Conservation (phyloP, 768 basidiomycete species). For the Mycena venus region DNA sequence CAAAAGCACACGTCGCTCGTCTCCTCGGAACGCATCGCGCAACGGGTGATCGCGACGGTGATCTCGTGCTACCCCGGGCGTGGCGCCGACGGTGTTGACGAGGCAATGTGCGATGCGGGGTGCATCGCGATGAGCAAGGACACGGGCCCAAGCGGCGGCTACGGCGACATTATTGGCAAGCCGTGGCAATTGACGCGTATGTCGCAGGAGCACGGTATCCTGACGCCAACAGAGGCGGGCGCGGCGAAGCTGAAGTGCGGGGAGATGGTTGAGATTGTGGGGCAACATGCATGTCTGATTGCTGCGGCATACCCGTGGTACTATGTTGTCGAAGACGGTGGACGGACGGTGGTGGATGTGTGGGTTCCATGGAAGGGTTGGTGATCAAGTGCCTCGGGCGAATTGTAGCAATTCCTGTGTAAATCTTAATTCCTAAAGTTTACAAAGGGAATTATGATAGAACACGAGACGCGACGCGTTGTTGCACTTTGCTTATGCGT, state of each 20-base stretch:
- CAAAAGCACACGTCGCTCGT: slow-evolving; percentile 83
- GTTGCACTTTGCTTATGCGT: background rate
- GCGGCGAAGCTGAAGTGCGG: slow-evolving; percentile 64
- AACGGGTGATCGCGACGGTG: slow-evolving; percentile 78
- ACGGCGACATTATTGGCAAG: slow-evolving; percentile 78
- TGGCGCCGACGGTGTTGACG: slow-evolving; percentile 70
- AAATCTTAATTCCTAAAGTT: too few relatives aligned
- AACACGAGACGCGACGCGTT: slow-evolving; percentile 1
- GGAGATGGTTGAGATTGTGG: slow-evolving; percentile 77
- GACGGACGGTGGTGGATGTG: slow-evolving; percentile 76
- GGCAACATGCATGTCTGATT: slow-evolving; percentile 90
- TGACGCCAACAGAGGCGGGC: slow-evolving; percentile 55
- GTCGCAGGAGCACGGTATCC: slow-evolving; percentile 85
- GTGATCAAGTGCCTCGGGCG: slow-evolving; percentile 61
- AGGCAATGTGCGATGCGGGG: slow-evolving; percentile 87
- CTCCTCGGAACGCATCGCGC: slow-evolving; percentile 66
- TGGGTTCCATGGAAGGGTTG: slow-evolving; percentile 96
- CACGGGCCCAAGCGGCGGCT: slow-evolving; percentile 78
- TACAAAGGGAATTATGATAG: too few relatives aligned
- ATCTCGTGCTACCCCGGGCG: slow-evolving; percentile 86
- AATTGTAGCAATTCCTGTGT: too few relatives aligned
- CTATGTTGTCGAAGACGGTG: slow-evolving; percentile 79
- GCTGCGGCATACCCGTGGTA: slow-evolving; percentile 87
- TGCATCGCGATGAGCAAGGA: slow-evolving; percentile 92
- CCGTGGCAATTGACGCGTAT: slow-evolving; percentile 75